Base-by-base conservation (phyloP, 306 rosid genomes). In the Citrullus colocynthis region DNA sequence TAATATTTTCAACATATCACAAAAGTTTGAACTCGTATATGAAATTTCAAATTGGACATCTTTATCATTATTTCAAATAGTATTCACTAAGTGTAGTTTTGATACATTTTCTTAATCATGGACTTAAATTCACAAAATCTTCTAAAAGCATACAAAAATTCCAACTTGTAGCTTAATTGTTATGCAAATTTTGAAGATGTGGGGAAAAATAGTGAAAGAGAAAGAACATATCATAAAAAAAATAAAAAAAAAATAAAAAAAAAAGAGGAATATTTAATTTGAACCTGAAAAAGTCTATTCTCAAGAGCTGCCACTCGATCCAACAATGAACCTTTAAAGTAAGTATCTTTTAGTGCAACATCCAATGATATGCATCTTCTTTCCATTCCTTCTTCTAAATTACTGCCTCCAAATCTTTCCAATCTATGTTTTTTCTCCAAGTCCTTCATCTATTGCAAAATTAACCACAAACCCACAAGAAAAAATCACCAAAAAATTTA, bases 221-320 rank as follows among this genome's bases (percentile, higher is more conserved):
- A 28, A 28, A 74, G 60, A 63, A 63, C 42, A 63, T 34, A 20
- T 64, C 3, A 36, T 39, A 1, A 45, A 5, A 60, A 6, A 82
- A n/a, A 1, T 34, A 48, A 11, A 48, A 10, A 10, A 9, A 51
- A 51, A 15, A 0, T 21, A 16, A 15, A 51, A 16, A 9, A 7
- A 1, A 45, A 45, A 8, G 62, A 16, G 2, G n/a, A 34, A 78
- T 9, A 66, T 2, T 30, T 45, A 48, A 48, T 48, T 16, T 49
- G 55, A 69, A 93, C 97, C 96, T 89, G 93, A 80, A 70, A 78
- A 88, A 90, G 96, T 79, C 89, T 85, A 44, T 77, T 81, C 78
- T 93, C 93, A 79, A 93, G 90, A 76, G 86, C 82, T 37, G 88
- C 87, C 78, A 93, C 93, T 36, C 96, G 87, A 83, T 90, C 96